Base-by-base conservation (phyloP, 345 rosid species). In the Boechera stricta region DNA sequence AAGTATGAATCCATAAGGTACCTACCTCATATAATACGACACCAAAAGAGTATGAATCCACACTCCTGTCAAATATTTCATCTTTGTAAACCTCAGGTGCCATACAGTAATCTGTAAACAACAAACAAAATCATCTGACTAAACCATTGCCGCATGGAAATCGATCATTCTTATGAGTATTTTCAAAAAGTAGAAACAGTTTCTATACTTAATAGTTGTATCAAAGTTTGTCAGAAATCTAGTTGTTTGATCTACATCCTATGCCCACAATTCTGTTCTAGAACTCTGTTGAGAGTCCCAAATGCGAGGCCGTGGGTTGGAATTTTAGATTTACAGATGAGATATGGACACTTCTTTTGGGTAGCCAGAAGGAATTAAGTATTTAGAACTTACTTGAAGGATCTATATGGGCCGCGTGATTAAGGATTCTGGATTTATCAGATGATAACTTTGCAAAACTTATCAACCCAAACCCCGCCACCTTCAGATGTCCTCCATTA, bases 51-150 rank as follows among this genome's bases (percentile, higher is more conserved):
- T 87, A 90, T 15, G 88, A 72, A 80, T 95, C 99, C 45, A 82
- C 93, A 69, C 91, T 87, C 76, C 92, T 84, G 72, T 92, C 97
- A 79, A 91, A 89, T 63, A 82, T 78, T 71, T 86, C 86, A 69
- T 86, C 87, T 70, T 83, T 83, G 82, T 80, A 91, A 64, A 92
- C 52, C 85, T 92, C 99, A 74, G 99, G 99, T 63, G 99, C 98
- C 80, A 78, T 57, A 76, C 90, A 95, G 18, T 87, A 76, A 85
- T 85, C 97, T 89, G 69, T 79, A 68, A 78, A 52, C 55, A 62
- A 60, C 18, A 44, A 44, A 42, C 16, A 55, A 10, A 41, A 18
- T 18, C 29, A 41, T 52, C 56, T 28, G 13, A 29, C 49, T 62
- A 51, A 38, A 62, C 42, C 16, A 35, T 33, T 47, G 52, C 45